These are phyloP conservation scores for Phellopilus nigrolimitatus DNA, from an alignment of 1,284 basidiomycete species.

Conservation along the genomic window DNA sequence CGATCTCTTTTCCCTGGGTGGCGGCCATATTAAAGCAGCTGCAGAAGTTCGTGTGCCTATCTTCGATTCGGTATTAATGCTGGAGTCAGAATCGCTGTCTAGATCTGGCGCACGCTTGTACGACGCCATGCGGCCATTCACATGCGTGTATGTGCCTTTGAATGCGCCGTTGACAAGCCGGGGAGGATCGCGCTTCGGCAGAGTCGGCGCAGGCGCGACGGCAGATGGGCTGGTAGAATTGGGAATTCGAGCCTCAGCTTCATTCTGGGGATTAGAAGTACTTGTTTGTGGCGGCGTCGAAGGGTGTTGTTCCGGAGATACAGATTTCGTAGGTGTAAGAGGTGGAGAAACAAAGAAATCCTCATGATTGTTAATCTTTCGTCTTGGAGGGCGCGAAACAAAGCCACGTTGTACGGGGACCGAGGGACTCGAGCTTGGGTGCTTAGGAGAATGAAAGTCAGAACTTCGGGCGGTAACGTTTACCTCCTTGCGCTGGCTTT, in stretches of 20 bases:
- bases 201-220: too few relatives aligned
- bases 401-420: background rate
- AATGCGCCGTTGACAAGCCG: slow-evolving; percentile 1
- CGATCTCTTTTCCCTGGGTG: slow-evolving; percentile 2
- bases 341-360: background rate
- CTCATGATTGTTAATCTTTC: background rate
- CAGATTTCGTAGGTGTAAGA: background rate
- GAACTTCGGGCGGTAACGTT: too few relatives aligned
- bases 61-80: background rate
- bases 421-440: background rate
- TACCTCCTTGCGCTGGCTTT: too few relatives aligned
- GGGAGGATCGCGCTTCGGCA: slow-evolving; percentile 7
- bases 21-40: slow-evolving; percentile 4
- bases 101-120: background rate
- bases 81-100: slow-evolving; percentile 3
- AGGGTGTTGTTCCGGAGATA: background rate
- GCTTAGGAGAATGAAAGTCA: too few relatives aligned
- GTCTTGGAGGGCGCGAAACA: background rate
- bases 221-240: too few relatives aligned
- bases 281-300: too few relatives aligned
- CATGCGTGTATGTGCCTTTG: background rate
- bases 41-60: background rate
- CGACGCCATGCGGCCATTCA: background rate
- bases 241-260: too few relatives aligned
- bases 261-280: too few relatives aligned